These are phyloP conservation scores for barley (Hordeum vulgare) DNA, from an alignment of 176 grass and related monocot species.

Conservation along the genomic window MorexV3_pseudomolecules_assembly NC_058521.1:92938108-92938607, in stretches of 20 bases:
- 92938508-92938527: not conserved
- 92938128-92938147: not conserved
- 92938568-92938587: not conserved
- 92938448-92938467: slow-evolving; percentile 6
- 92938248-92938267: slow-evolving; percentile 73
- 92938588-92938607: not conserved
- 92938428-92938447: slow-evolving; percentile 12
- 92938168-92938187: slow-evolving; percentile 52
- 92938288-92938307: slow-evolving; percentile 66
- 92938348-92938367: slow-evolving; percentile 67
- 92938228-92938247: slow-evolving; percentile 36
- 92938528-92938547: not conserved
- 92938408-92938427: not conserved
- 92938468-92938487: not conserved
- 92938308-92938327: slow-evolving; percentile 54
- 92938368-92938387: slow-evolving; percentile 98
- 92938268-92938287: slow-evolving; percentile 70
- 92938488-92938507: not conserved
- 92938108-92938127: not conserved
- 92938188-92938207: slow-evolving; percentile 78
- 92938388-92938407: slow-evolving; percentile 48
- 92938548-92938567: not conserved
- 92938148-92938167: not conserved
- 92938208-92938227: slow-evolving; percentile 65
- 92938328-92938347: slow-evolving; percentile 42